Evolutionary conservation across 2,329 filamentous ascomycete genomes (phyloP), one percentile per base, ranked within the genome.

Genomic region (Aspergillus intermedius): DNA sequence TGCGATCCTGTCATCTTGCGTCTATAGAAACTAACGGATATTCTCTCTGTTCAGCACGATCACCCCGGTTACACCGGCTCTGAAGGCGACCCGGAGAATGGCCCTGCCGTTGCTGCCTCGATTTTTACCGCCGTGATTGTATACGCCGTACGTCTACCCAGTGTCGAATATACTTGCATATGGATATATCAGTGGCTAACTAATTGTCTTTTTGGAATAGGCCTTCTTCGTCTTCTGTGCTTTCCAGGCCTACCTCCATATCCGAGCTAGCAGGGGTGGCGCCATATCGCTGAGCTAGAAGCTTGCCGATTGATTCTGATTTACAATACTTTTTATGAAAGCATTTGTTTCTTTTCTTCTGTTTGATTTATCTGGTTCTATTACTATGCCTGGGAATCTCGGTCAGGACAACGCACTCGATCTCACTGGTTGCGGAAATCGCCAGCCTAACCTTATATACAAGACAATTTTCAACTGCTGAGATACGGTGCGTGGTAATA

Each of bases 171-270:
- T 13, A n/a, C 12, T 25, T 25, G 25, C 4, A 12, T 35, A 9
- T 35, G 34, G 62, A 47, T 63, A 45, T 22, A 37, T 19, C 3
- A 23, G 17, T 35, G 3, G 21, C 30, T 45, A 19, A 45, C 43
- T 32, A 23, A 30, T 22, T 49, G 37, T 34, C 2, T 19, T 17
- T 44, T 30, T 21, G 9, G 4, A 25, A 17, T 56, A 94, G 91
- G 83, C 79, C 15, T 97, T 97, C 77, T 80, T 96, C 49, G 78
- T 94, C 45, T 96, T 95, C 74, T 97, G 91, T 72, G 87, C 86
- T 49, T 81, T 91, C 58, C 91, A 97, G 70, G 91, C 90, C 54
- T 81, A 87, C 64, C 79, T 96, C 53, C 90, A 97, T 71, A 73
- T 88, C 61, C 84, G 89, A 69, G 86, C 91, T 70, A 89, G 82